Evolutionary conservation across 345 rosid species (phyloP), one percentile per base, ranked within the genome.

Genomic region (Hibiscus trionum): DNA sequence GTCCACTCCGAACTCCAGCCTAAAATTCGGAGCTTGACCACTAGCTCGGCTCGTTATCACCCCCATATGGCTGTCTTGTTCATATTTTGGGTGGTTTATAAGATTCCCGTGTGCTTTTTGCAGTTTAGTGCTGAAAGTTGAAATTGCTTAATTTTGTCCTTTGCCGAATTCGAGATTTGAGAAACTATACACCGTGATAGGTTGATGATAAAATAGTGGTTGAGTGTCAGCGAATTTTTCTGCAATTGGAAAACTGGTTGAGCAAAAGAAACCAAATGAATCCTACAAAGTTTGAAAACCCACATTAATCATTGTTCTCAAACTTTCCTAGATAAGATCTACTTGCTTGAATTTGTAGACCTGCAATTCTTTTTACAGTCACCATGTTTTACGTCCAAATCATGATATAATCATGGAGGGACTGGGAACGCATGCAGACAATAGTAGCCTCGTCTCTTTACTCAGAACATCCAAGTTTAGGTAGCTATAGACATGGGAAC

Each of bases 71-170:
- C 57, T 73, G 70, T 77, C 39, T 70, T 70, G 69, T 61, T 61
- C 29, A 21, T 50, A 14, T 10, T 39, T 63, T 14, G 55, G 69
- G 31, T 58, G 44, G 21, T n/a, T 72, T 29, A 60, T 50, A 44
- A 57, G 71, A 69, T 58, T 72, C 66, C 53, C 49, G 21, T 21
- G 69, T 21, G 31, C 42, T 53, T 61, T 65, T 55, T 61, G 77
- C 42, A 76, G 72, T 70, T 65, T 21, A 65, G 12, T 64, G 27
- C 17, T 17, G 47, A 44, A 75, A 74, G 49, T 50, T 58, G 14
- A 27, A 12, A 37, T 66, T 55, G 27, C 26, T 59, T 44, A 17
- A 27, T 31, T 66, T 78, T 70, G 73, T 55, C 69, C 17, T 58
- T 52, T 21, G 24, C 70, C 67, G 63, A 61, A 65, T 71, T 47